Evolutionary conservation across 2,329 filamentous ascomycete genomes (phyloP), one percentile per base, ranked within the genome.

Genomic region (Zymoseptoria brevis): DNA sequence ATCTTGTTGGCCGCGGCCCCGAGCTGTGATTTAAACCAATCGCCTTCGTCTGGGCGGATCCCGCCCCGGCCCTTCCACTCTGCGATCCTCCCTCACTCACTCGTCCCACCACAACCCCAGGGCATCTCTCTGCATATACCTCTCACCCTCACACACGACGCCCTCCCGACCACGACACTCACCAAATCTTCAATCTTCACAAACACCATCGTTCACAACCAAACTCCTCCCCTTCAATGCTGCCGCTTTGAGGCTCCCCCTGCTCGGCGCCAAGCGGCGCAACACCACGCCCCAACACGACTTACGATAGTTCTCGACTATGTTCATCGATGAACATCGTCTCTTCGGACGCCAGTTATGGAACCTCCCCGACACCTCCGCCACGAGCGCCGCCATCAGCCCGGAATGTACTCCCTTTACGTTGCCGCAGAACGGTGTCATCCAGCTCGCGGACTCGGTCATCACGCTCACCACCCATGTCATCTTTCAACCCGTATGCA

Each of bases 341-440:
- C 41, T 66, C 45, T 52, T 53, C n/a, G 58, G 54, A 61, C 68
- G 72, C 58, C 70, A 73, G 60, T 64, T 73, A 54, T 73, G 71
- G 71, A 66, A 66, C 59, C 59, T 69, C 48, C 68, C 68, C 8
- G 62, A 62, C 41, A 41, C 60, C 8, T 60, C 66, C 22, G 54
- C 61, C 41, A 62, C 68, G 22, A 61, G 57, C 26, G 35, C 59
- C 45, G 56, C 61, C 26, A 29, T 56, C 19, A 51, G 60, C 29
- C 54, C 66, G 64, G 80, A 81, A 66, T 88, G 85, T 68, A 84
- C 83, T 19, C 83, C 84, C 26, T 83, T 85, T 68, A 80, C 82
- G 22, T 77, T 88, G 19, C 84, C 83, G 48, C 82, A 81, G 62
- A 76, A 80, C 66, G 85, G 84, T 57, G 70, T 81, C 65, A 74